phyloP scores from a whole-genome alignment of 495 filamentous ascomycete genomes.

The Aspergillus bridgeri region DNA sequence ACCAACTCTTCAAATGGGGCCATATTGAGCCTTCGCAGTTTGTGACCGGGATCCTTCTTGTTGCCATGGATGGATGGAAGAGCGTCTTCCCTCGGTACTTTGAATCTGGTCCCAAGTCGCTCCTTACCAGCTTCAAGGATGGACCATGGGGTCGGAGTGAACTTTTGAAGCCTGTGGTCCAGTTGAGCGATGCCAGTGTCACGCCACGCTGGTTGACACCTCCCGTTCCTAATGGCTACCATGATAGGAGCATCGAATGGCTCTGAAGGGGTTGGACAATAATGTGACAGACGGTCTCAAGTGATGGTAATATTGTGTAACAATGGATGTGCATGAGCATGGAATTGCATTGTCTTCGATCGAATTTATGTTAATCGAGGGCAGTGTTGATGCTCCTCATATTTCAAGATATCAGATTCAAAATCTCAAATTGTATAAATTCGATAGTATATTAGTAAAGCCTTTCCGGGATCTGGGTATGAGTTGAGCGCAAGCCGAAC shows the following conservation, averaged over 20 bases:
- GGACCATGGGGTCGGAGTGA: constrained; percentile 21
- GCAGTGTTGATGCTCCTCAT: background rate
- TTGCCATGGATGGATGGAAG: constrained; percentile 31
- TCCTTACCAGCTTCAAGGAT: constrained; percentile 25
- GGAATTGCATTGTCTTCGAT: background rate
- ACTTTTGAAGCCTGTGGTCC: constrained; percentile 26
- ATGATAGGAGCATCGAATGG: constrained; percentile 19
- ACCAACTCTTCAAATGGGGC: constrained; percentile 12
- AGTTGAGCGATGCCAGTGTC: constrained; percentile 19
- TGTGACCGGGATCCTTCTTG: constrained; percentile 27
- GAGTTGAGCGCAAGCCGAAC: too few species aligned
- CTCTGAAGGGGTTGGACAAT: background rate
- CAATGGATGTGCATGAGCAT: background rate
- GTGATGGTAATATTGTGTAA: background rate
- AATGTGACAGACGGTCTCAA: too few species aligned
- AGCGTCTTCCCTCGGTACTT: constrained; percentile 22
- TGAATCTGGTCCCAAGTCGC: constrained; percentile 14
- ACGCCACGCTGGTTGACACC: constrained; percentile 24
- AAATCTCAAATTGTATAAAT: too few species aligned
- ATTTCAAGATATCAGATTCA: too few species aligned
- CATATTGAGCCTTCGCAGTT: constrained; percentile 20
- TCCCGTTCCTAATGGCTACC: constrained; percentile 26
- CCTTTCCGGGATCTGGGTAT: too few species aligned
- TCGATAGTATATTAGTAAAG: too few species aligned
- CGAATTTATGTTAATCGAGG: background rate